A percentile compares a stretch with the other conserved stretches of the same genome.
Evolutionary conservation across 495 filamentous ascomycete species (phyloP).

Genomic region (Friedmanniomyces simplex): DNA sequence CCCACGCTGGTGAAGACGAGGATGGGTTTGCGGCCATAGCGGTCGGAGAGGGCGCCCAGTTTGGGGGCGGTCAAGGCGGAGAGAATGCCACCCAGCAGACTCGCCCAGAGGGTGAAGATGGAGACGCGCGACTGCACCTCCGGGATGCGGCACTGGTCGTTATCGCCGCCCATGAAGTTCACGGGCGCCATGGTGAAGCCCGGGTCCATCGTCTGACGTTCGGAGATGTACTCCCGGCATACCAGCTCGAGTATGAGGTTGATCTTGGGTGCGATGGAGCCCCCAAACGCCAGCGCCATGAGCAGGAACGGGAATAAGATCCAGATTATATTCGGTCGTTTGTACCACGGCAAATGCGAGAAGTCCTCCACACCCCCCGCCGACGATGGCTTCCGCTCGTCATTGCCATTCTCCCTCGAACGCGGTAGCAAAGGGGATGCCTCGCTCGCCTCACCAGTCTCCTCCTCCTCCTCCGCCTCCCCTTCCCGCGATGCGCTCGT

Average conservation of each 20-base stretch:
- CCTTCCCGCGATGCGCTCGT: not conserved
- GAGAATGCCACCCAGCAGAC: slow-evolving; percentile 58
- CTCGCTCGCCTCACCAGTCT: slow-evolving; percentile 8
- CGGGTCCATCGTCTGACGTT: slow-evolving; percentile 47
- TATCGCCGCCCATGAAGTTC: slow-evolving; percentile 52
- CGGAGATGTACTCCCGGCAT: slow-evolving; percentile 66
- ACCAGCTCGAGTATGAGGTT: slow-evolving; percentile 72
- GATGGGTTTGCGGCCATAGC: slow-evolving; percentile 66
- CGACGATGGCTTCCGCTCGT: slow-evolving; percentile 19
- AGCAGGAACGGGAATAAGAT: slow-evolving; percentile 65
- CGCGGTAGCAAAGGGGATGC: slow-evolving; percentile 7
- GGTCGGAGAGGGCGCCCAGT: slow-evolving; percentile 76
- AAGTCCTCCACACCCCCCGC: slow-evolving; percentile 47
- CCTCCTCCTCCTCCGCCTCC: not conserved
- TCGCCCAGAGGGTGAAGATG: slow-evolving; percentile 63
- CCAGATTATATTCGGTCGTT: slow-evolving; percentile 74
- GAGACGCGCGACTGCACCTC: slow-evolving; percentile 67
- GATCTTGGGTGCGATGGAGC: slow-evolving; percentile 64
- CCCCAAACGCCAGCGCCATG: slow-evolving; percentile 75
- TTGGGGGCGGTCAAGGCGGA: slow-evolving; percentile 69
- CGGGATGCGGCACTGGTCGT: slow-evolving; percentile 60
- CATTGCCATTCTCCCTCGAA: not conserved
- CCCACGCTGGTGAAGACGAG: slow-evolving; percentile 59
- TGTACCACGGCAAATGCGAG: slow-evolving; percentile 56
- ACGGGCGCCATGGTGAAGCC: slow-evolving; percentile 52